Evolutionary conservation across 2,329 filamentous ascomycete genomes (phyloP).

Genomic region (Dothistroma pini): DNA sequence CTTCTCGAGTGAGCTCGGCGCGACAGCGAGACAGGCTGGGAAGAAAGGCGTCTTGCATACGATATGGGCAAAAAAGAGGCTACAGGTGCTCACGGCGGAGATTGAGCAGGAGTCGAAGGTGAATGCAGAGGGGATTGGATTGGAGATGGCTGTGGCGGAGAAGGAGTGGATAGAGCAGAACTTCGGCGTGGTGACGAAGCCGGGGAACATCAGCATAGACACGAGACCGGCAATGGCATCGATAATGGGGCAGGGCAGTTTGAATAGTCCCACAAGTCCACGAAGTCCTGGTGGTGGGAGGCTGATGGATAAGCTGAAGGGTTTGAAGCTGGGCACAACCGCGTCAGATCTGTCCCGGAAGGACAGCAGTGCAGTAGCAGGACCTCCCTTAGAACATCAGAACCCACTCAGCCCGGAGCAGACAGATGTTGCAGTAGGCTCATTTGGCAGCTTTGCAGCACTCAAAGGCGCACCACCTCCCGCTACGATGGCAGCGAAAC

Average conservation of each 20-base stretch:
- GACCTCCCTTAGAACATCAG: constrained; percentile 26
- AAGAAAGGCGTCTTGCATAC: constrained; percentile 83
- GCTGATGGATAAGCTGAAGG: constrained; percentile 74
- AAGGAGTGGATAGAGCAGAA: constrained; percentile 80
- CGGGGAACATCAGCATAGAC: constrained; percentile 38
- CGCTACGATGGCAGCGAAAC: constrained; percentile 41
- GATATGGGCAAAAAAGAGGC: constrained; percentile 80
- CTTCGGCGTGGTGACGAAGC: constrained; percentile 60
- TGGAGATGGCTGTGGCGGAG: constrained; percentile 80
- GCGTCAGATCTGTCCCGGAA: constrained; percentile 22
- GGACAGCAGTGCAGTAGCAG: constrained; percentile 12
- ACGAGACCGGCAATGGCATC: constrained; percentile 31
- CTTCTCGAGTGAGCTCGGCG: constrained; percentile 71
- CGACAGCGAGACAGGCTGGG: constrained; percentile 62
- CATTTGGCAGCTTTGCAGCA: constrained; percentile 55
- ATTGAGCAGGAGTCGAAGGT: constrained; percentile 68
- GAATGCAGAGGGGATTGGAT: constrained; percentile 76
- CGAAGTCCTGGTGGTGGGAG: constrained; percentile 62
- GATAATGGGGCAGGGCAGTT: constrained; percentile 20
- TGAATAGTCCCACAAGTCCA: constrained; percentile 56
- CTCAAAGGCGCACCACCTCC: constrained; percentile 48
- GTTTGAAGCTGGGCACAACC: constrained; percentile 72
- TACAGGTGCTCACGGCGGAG: constrained; percentile 71
- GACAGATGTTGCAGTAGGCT: constrained; percentile 61
- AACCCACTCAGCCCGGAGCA: constrained; percentile 60